Evolutionary conservation across 2,329 filamentous ascomycete genomes (phyloP).

Genomic region (Tolypocladium nubicola): DNA sequence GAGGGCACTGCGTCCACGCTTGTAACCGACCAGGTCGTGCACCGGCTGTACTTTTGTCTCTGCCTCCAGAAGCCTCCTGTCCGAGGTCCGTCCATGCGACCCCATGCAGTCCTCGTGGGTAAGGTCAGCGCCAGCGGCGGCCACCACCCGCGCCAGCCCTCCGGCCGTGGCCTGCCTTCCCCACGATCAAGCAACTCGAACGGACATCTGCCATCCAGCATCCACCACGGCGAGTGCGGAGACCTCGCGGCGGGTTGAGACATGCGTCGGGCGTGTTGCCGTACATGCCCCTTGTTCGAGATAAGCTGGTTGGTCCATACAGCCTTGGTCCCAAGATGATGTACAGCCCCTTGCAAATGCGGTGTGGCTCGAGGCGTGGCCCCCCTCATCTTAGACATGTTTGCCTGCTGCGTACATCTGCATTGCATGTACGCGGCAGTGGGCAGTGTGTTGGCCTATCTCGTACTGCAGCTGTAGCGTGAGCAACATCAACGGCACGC

Average conservation of each 20-base stretch:
- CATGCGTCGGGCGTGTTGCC: slow-evolving; percentile 3
- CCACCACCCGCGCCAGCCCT: neutral
- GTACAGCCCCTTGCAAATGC: slow-evolving; percentile 15
- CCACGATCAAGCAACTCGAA: neutral
- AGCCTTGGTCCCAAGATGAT: slow-evolving; percentile 13
- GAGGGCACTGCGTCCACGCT: neutral
- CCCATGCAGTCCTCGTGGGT: neutral
- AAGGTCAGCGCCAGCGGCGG: neutral
- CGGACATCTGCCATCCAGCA: too few species aligned
- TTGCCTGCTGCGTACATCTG: neutral
- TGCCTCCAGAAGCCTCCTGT: neutral
- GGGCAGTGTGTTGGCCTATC: slow-evolving; percentile 1
- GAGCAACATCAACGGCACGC: neutral
- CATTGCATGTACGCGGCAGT: neutral
- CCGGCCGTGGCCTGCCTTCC: neutral
- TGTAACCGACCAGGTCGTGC: neutral
- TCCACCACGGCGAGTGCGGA: neutral
- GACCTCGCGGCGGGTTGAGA: slow-evolving; percentile 2
- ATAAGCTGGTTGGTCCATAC: neutral
- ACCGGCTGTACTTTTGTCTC: neutral
- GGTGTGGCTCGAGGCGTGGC: slow-evolving; percentile 10
- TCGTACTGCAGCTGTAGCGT: neutral
- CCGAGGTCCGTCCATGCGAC: too few species aligned
- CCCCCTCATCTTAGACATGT: slow-evolving; percentile 6
- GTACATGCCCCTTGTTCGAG: neutral